Evolutionary conservation across 345 rosid species (phyloP).

Genomic region (Nephelium lappaceum): DNA sequence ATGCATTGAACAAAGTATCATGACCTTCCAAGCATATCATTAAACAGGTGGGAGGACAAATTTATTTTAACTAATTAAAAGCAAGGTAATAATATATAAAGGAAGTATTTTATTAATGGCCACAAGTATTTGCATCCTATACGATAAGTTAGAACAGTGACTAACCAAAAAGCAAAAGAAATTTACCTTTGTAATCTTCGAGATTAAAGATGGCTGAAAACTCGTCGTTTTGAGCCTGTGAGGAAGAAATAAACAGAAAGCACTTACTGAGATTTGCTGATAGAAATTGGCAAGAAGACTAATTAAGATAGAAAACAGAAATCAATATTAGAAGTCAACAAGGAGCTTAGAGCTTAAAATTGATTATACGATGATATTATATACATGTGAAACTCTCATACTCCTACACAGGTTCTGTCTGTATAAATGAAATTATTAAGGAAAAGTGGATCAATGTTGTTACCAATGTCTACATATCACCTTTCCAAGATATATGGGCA

Average conservation of each 20-base stretch:
- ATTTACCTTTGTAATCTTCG: conserved; percentile 93
- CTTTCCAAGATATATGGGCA: not conserved
- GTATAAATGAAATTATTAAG: not conserved
- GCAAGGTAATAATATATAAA: not conserved
- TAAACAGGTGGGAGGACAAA: not conserved
- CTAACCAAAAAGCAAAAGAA: not conserved
- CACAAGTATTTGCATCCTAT: not conserved
- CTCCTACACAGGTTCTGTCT: not conserved
- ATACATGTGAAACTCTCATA: not conserved
- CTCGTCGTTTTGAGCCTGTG: conserved; percentile 89
- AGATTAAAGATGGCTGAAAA: conserved; percentile 81
- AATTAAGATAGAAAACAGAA: not conserved
- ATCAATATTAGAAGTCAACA: not conserved
- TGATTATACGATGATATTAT: not conserved
- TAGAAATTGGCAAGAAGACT: conserved; percentile 6
- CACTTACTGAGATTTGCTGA: not conserved
- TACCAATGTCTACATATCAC: not conserved
- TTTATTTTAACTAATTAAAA: not conserved
- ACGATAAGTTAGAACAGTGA: not conserved
- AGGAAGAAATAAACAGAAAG: conserved; percentile 20
- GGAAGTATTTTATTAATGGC: not conserved
- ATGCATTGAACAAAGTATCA: not conserved
- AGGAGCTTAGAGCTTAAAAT: not conserved
- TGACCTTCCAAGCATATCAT: not conserved
- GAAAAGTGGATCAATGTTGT: not conserved